phyloP scores from a whole-genome alignment of 1,284 basidiomycete genomes.

The Agaricales sp. region DNA sequence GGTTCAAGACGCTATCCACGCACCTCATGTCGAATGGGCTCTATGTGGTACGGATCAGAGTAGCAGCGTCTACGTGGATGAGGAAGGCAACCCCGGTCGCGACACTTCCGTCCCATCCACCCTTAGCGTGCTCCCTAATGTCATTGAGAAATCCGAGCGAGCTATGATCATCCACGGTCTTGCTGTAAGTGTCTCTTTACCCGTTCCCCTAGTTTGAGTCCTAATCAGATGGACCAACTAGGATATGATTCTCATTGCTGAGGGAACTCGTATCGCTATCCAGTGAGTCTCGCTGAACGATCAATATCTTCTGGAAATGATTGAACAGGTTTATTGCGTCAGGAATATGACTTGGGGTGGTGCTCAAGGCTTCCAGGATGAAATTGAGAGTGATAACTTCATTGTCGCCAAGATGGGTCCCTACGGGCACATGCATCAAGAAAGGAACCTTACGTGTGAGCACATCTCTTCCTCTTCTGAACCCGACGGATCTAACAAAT shows the following conservation, averaged over 20 bases:
- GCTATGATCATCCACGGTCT: slow-evolving; percentile 65
- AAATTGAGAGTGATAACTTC: slow-evolving; percentile 54
- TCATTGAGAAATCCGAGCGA: slow-evolving; percentile 66
- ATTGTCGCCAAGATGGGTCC: slow-evolving; percentile 60
- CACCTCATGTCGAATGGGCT: slow-evolving; percentile 56
- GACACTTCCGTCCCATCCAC: slow-evolving; percentile 54
- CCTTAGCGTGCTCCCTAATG: slow-evolving; percentile 55
- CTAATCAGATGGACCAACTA: not conserved
- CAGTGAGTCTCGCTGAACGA: not conserved
- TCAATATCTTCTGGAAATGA: no score
- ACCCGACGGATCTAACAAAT: no score
- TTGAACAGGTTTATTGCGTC: slow-evolving; percentile 21
- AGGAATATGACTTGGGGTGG: slow-evolving; percentile 44
- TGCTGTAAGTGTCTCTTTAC: slow-evolving; percentile 23
- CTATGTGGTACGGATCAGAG: no score
- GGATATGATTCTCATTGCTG: slow-evolving; percentile 58
- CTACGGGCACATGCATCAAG: slow-evolving; percentile 50
- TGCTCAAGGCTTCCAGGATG: slow-evolving; percentile 61
- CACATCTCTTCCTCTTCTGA: not conserved
- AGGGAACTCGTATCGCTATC: slow-evolving; percentile 26
- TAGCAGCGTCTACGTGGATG: slow-evolving; percentile 49
- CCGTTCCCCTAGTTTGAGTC: no score
- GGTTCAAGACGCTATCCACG: slow-evolving; percentile 68
- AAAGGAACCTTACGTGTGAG: slow-evolving; percentile 40
- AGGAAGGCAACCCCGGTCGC: slow-evolving; percentile 48